Evolutionary conservation across 116 monocot genomes (phyloP), one percentile per base, ranked within the genome.

Genomic region (Cymodocea nodosa): DNA sequence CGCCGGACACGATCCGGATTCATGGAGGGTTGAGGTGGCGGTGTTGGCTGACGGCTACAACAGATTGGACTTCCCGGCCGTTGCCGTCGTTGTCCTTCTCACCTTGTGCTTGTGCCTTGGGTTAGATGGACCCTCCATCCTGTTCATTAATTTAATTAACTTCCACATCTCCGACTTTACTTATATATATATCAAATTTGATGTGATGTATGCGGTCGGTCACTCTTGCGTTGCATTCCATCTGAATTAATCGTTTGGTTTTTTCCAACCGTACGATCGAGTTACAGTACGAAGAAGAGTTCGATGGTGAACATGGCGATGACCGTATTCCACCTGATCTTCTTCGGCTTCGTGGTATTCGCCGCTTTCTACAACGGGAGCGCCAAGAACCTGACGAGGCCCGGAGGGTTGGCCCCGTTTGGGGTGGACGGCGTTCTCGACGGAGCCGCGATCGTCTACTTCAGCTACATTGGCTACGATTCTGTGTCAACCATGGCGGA

Each of bases 401-500:
- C 88, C 0, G 69, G 65, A 52, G 88, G 88, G 5, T 30, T 84
- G 5, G 76, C 80, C 14, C 88, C 88, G n/a, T 88, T 81, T 52
- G 88, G 88, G 3, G 79, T 75, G 5, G 71, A 63, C 59, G 88
- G 88, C 2, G 56, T 88, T 53, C 69, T 88, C 1, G 77, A 88
- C 66, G 88, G 88, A 15, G 88, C 88, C 3, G 88, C 84, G 49
- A 77, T 81, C 22, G 88, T 88, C 1, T 88, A 88, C 77, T 70
- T 88, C 75, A 82, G 88, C 82, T 88, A 84, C 75, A 84, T 88
- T 23, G 88, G 88, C 66, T 88, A 88, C 52, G 88, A 88, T 36
- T 79, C 84, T 4, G 88, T 84, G 24, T 88, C 84, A 35, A 88
- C 88, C 12, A 67, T 88, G 82, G 84, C 88, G 0, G 84, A 88